A percentile compares a stretch with the other conserved stretches of the same genome.
Evolutionary conservation across 345 rosid genomes (phyloP).

Genomic region (Melastoma malabathricum): DNA sequence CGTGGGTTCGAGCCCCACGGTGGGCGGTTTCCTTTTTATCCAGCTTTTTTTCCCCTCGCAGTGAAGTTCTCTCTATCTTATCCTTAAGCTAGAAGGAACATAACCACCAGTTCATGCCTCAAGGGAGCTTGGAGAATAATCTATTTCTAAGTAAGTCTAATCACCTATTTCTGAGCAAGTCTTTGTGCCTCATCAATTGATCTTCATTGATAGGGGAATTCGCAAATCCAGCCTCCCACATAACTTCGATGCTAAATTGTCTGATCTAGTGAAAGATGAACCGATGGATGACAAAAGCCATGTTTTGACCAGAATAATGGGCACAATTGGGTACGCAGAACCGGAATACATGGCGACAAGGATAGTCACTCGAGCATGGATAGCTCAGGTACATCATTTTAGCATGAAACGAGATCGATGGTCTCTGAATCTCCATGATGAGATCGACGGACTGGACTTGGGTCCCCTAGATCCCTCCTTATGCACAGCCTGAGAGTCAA

Average conservation of each 20-base stretch:
- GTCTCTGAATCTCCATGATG: too few relatives aligned
- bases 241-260: constrained; percentile 34
- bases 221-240: constrained; percentile 37
- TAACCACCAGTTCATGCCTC: constrained; percentile 90
- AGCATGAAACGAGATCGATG: too few relatives aligned
- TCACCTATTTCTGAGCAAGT: constrained; percentile 69
- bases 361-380: too few relatives aligned
- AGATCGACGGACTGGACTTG: too few relatives aligned
- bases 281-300: constrained; percentile 10
- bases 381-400: too few relatives aligned
- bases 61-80: too few relatives aligned
- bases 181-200: too few relatives aligned
- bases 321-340: constrained; percentile 26
- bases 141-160: constrained; percentile 66
- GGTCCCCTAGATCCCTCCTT: too few relatives aligned
- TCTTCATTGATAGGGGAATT: constrained; percentile 29
- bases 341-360: not conserved
- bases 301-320: constrained; percentile 28
- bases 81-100: too few relatives aligned
- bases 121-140: constrained; percentile 92
- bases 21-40: too few relatives aligned
- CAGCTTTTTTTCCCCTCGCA: too few relatives aligned
- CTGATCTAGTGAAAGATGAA: constrained; percentile 11
- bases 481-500: too few relatives aligned
- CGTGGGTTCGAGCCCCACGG: constrained; percentile 34